A percentile compares a stretch with the other conserved stretches of the same genome.
Evolutionary conservation across 2,329 filamentous ascomycete genomes (phyloP).

Genomic region (Trichoderma sp.): DNA sequence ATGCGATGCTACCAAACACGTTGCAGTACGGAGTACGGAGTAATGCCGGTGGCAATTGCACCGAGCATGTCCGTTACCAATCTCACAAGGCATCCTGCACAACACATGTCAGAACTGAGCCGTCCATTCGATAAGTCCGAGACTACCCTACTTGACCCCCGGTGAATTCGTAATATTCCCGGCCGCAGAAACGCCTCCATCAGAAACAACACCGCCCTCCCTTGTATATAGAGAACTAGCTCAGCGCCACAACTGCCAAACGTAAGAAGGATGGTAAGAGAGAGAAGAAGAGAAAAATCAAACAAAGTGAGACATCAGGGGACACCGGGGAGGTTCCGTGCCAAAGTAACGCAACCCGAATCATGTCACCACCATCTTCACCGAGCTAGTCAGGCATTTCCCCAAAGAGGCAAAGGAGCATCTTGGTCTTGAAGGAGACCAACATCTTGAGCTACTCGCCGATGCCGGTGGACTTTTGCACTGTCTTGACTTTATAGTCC

Average conservation of each 20-base stretch:
- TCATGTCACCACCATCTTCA: background rate
- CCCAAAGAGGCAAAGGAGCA: background rate
- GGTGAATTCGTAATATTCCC: background rate
- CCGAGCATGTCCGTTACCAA: background rate
- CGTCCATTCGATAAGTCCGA: background rate
- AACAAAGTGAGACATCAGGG: background rate
- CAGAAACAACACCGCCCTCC: background rate
- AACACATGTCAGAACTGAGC: background rate
- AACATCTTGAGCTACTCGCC: background rate
- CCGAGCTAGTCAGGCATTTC: background rate
- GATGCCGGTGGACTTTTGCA: background rate
- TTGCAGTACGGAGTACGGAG: conserved; percentile 14
- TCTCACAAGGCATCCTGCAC: background rate
- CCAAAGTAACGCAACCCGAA: background rate
- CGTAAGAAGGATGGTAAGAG: background rate
- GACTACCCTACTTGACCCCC: background rate
- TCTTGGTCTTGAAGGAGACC: background rate
- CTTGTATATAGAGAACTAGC: background rate
- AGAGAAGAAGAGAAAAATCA: background rate
- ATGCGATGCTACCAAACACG: background rate
- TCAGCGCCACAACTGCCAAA: background rate
- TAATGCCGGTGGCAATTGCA: background rate
- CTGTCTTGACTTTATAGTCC: background rate
- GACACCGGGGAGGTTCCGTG: background rate
- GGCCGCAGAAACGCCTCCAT: background rate